These are phyloP conservation scores for Mycena olivaceomarginata DNA, from an alignment of 768 basidiomycete genomes.

Conservation along the genomic window DNA sequence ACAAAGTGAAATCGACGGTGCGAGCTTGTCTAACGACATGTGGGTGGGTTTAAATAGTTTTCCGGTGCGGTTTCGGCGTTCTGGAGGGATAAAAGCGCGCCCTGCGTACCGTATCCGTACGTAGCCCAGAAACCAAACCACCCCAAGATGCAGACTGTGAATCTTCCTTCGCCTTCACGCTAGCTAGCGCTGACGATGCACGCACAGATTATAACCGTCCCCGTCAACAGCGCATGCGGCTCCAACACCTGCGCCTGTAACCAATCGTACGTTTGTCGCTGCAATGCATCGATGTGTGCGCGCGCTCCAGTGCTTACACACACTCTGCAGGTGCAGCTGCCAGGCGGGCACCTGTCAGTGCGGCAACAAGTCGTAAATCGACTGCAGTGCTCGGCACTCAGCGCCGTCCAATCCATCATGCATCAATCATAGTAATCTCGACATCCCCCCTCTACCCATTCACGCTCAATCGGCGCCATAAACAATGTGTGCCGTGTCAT, in stretches of 20 bases:
- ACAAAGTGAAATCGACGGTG: neutral
- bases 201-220: conserved; percentile 50
- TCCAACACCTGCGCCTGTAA: conserved; percentile 50
- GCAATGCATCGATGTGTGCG: neutral
- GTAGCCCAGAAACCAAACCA: neutral
- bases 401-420: neutral
- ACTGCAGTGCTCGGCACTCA: neutral
- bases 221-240: conserved; percentile 55
- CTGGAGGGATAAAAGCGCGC: conserved; percentile 12
- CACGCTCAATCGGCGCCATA: neutral
- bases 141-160: conserved; percentile 36
- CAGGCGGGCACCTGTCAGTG: conserved; percentile 31
- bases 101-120: neutral
- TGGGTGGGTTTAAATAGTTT: neutral
- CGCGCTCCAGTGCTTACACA: neutral
- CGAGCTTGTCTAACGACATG: conserved; percentile 11
- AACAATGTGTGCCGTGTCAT: conserved; percentile 1
- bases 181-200: neutral
- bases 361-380: neutral
- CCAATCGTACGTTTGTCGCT: conserved; percentile 40
- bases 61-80: neutral
- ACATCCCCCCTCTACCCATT: neutral
- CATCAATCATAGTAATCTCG: conserved; percentile 16
- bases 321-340: conserved; percentile 46
- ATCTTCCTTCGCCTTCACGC: neutral